phyloP scores from a whole-genome alignment of 202 grass and related monocot species.

The Digitaria exilis region DNA sequence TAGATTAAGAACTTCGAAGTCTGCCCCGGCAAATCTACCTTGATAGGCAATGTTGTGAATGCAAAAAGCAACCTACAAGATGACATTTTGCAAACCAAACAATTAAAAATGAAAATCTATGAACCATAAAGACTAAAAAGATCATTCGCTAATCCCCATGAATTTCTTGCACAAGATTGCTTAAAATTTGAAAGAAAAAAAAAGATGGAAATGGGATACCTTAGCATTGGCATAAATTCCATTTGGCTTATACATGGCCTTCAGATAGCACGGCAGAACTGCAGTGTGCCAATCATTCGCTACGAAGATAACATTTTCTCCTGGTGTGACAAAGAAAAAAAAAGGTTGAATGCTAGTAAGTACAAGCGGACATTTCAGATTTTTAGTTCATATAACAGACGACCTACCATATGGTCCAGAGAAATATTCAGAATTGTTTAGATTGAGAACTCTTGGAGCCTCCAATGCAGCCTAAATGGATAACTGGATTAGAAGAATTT shows the following conservation, averaged over 20 bases:
- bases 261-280: conserved; percentile 75
- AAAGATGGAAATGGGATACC: conserved; percentile 38
- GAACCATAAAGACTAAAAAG: conserved; percentile 16
- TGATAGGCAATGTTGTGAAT: conserved; percentile 95
- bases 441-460: conserved; percentile 82
- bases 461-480: conserved; percentile 74
- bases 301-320: conserved; percentile 83
- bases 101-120: neutral
- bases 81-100: conserved; percentile 29
- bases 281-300: conserved; percentile 89
- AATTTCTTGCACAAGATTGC: neutral
- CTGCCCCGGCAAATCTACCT: conserved; percentile 68
- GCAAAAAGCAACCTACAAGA: conserved; percentile 86
- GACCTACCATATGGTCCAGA: conserved; percentile 75
- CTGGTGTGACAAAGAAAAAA: conserved; percentile 29
- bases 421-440: conserved; percentile 74
- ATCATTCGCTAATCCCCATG: neutral
- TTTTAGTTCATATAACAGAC: conserved; percentile 34
- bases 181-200: neutral
- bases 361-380: no score
- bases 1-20: conserved; percentile 79
- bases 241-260: conserved; percentile 62
- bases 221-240: conserved; percentile 78
- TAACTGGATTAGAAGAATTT: conserved; percentile 35
- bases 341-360: conserved; percentile 17